A percentile compares a stretch with the other conserved stretches of the same genome.
Evolutionary conservation across 1,284 basidiomycete genomes (phyloP).

Genomic region (Moesziomyces globuligerus): DNA sequence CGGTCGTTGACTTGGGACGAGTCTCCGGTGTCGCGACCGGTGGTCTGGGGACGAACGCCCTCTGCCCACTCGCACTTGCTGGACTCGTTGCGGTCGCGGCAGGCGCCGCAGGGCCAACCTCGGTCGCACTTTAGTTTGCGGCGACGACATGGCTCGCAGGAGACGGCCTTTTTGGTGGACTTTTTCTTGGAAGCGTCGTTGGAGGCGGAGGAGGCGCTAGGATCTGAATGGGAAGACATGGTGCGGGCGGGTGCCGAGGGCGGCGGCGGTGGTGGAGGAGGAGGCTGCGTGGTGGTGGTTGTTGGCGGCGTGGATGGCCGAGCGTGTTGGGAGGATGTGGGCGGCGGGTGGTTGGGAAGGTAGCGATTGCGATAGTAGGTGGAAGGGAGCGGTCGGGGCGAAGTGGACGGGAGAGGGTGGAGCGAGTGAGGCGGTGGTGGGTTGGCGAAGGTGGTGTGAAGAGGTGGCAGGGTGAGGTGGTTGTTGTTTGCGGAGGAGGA

Average conservation of each 20-base stretch:
- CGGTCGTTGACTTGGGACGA: conserved; percentile 37
- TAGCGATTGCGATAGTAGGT: conserved; percentile 1
- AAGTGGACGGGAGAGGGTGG: conserved; percentile 10
- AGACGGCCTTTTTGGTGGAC: conserved; percentile 59
- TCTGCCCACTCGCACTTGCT: conserved; percentile 61
- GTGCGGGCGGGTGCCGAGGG: not conserved
- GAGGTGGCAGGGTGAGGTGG: conserved; percentile 33
- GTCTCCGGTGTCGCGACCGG: conserved; percentile 47
- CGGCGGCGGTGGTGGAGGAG: not conserved
- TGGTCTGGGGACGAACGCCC: conserved; percentile 53
- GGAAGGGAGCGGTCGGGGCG: conserved; percentile 8
- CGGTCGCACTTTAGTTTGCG: conserved; percentile 62
- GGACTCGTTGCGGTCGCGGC: conserved; percentile 50
- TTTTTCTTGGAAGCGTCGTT: conserved; percentile 42
- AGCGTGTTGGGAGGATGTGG: conserved; percentile 2
- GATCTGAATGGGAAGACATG: conserved; percentile 22
- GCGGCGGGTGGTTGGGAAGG: conserved; percentile 2
- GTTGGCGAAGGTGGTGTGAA: conserved; percentile 22
- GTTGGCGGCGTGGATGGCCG: conserved; percentile 6
- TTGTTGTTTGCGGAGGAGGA: conserved; percentile 27
- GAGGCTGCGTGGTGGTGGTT: conserved; percentile 1
- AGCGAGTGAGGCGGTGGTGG: conserved; percentile 34
- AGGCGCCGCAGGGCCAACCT: conserved; percentile 55
- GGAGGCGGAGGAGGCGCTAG: not conserved
- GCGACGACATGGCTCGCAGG: conserved; percentile 59